These are phyloP conservation scores for Auriscalpium vulgare DNA, from an alignment of 768 basidiomycete species.

Conservation along the genomic window DNA sequence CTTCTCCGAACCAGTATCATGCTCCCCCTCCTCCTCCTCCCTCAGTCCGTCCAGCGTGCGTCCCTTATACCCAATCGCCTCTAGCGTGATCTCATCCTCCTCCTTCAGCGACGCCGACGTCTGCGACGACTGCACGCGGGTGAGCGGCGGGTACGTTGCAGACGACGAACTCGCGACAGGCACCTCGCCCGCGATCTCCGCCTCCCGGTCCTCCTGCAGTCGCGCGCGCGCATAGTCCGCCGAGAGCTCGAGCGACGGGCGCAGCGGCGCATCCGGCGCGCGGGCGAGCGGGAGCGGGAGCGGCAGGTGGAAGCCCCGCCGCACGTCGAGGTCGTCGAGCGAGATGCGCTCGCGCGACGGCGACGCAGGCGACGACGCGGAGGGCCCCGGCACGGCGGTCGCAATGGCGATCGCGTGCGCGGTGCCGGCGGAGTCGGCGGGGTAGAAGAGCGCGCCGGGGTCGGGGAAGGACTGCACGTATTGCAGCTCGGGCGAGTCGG, in stretches of 20 bases:
- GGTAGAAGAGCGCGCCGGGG: slow-evolving; percentile 1
- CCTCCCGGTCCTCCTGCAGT: background rate
- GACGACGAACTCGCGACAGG: background rate
- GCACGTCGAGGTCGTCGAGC: background rate
- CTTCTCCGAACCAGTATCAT: background rate
- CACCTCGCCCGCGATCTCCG: background rate
- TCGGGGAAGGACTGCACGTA: background rate
- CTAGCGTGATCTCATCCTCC: background rate
- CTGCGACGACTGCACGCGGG: background rate
- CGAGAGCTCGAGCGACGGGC: slow-evolving; percentile 7
- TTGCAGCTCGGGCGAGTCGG: too few species aligned
- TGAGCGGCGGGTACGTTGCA: background rate
- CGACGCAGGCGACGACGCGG: background rate
- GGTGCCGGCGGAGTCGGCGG: background rate
- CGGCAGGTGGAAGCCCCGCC: slow-evolving; percentile 9
- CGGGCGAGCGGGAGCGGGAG: slow-evolving; percentile 4
- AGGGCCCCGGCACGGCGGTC: background rate
- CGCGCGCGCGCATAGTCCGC: slow-evolving; percentile 4
- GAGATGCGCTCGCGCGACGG: slow-evolving; percentile 7
- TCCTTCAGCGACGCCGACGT: background rate
- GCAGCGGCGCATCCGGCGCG: background rate
- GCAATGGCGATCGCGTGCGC: too few species aligned
- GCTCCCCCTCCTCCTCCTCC: slow-evolving; percentile 4
- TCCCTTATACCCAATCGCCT: background rate
- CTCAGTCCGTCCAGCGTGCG: background rate